Conservation (phyloP, 208 protist species). For the Trypanosoma lewisi region DNA sequence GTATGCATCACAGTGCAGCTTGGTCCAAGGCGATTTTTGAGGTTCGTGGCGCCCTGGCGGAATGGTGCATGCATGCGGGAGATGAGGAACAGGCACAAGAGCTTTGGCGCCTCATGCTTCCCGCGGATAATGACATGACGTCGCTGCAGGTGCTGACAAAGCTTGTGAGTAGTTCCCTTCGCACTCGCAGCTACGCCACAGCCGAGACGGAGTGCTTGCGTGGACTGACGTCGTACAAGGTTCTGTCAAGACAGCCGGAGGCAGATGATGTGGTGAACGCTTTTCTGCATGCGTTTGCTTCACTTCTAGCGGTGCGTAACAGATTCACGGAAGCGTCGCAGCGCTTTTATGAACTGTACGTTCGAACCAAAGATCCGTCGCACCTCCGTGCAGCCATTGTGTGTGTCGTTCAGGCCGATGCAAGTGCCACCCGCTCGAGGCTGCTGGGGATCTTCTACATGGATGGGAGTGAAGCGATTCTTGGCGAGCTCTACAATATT, state of each 20-base stretch:
- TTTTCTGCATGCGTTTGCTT: slow-evolving; percentile 69
- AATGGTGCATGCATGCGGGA: slow-evolving; percentile 25
- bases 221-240: slow-evolving; percentile 42
- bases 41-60: slow-evolving; percentile 19
- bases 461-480: slow-evolving; percentile 60
- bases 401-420: slow-evolving; percentile 88
- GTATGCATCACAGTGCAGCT: slow-evolving; percentile 8
- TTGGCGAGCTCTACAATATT: slow-evolving; percentile 64
- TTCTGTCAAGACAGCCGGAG: slow-evolving; percentile 41
- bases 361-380: slow-evolving; percentile 28
- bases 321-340: slow-evolving; percentile 85
- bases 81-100: slow-evolving; percentile 26
- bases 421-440: slow-evolving; percentile 81
- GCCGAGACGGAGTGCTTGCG: slow-evolving; percentile 78
- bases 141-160: slow-evolving; percentile 76
- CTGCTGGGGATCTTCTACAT: slow-evolving; percentile 80
- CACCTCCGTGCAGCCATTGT: slow-evolving; percentile 73
- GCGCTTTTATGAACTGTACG: slow-evolving; percentile 85
- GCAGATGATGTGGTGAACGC: slow-evolving; percentile 35
- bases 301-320: slow-evolving; percentile 50
- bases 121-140: slow-evolving; percentile 23
- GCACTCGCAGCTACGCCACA: slow-evolving; percentile 62
- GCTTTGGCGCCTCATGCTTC: slow-evolving; percentile 25
- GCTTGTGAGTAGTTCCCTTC: slow-evolving; percentile 63
- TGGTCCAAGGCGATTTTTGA: slow-evolving; percentile 19